phyloP scores from a whole-genome alignment of 306 rosid species.

The Vachellia pachyceras region DNA sequence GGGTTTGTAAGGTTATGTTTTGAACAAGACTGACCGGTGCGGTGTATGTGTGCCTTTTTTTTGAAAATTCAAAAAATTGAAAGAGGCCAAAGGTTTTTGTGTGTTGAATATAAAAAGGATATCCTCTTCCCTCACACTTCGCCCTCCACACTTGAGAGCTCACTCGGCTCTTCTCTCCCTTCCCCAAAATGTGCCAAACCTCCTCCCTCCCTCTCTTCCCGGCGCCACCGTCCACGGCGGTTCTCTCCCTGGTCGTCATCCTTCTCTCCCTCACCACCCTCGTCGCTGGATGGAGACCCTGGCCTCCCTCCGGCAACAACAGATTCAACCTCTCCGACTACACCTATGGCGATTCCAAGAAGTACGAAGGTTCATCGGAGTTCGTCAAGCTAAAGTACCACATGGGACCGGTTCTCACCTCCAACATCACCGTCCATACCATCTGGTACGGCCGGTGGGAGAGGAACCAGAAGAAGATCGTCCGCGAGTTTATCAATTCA shows the following conservation, averaged over 20 bases:
- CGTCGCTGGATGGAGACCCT: slow-evolving; percentile 68
- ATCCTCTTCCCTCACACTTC: slow-evolving; percentile 34
- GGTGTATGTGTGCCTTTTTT: neutral
- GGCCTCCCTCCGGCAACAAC: slow-evolving; percentile 51
- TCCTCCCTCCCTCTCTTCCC: slow-evolving; percentile 8
- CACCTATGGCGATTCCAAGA: slow-evolving; percentile 62
- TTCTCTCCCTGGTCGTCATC: slow-evolving; percentile 27
- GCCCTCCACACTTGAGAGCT: neutral
- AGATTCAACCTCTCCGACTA: slow-evolving; percentile 49
- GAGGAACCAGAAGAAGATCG: slow-evolving; percentile 72
- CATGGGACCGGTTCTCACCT: slow-evolving; percentile 95
- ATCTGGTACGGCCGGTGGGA: slow-evolving; percentile 96
- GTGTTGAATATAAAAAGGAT: slow-evolving; percentile 35
- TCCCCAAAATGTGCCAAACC: slow-evolving; percentile 40
- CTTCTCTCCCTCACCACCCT: slow-evolving; percentile 38
- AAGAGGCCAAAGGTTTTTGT: neutral
- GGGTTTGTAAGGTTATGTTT: neutral
- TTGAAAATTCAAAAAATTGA: neutral
- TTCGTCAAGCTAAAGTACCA: slow-evolving; percentile 85
- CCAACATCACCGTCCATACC: slow-evolving; percentile 82
- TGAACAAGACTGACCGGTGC: neutral
- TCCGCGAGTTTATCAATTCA: slow-evolving; percentile 91
- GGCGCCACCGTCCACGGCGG: slow-evolving; percentile 37
- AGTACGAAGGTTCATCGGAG: slow-evolving; percentile 93
- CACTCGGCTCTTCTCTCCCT: slow-evolving; percentile 24